Percentiles rank a stretch among this genome's conserved stretches.
Conservation (phyloP, 108 stramenopile genomes). For the Poteriospumella lacustris region DNA sequence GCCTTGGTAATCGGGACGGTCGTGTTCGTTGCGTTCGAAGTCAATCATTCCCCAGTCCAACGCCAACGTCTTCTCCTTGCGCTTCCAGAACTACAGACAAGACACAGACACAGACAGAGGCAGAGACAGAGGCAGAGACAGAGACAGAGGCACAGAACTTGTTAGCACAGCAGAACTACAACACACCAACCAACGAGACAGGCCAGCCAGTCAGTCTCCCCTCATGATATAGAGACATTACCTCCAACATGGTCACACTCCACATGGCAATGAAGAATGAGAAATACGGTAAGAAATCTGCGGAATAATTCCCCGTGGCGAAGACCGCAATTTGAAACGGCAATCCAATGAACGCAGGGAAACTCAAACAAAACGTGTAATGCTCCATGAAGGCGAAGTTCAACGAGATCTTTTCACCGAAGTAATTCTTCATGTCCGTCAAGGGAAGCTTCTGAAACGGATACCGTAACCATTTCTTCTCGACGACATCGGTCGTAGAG, state of each 20-base stretch:
- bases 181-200: too few relatives aligned
- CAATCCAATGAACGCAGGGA: conserved; percentile 12
- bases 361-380: conserved; percentile 16
- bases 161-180: too few relatives aligned
- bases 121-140: conserved; percentile 34
- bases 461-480: background rate
- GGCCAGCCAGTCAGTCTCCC: too few relatives aligned
- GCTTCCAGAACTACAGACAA: conserved; percentile 76
- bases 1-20: conserved; percentile 53
- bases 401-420: conserved; percentile 19
- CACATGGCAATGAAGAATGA: conserved; percentile 16
- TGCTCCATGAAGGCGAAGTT: conserved; percentile 22
- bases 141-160: conserved; percentile 28
- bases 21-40: conserved; percentile 80
- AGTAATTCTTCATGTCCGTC: background rate
- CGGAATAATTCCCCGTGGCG: conserved; percentile 3
- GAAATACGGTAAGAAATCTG: conserved; percentile 14
- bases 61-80: conserved; percentile 69
- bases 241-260: conserved; percentile 17
- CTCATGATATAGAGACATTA: too few relatives aligned
- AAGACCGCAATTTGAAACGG: background rate
- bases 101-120: conserved; percentile 30
- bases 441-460: background rate
- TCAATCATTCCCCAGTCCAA: conserved; percentile 83
- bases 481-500: background rate